These are phyloP conservation scores for Botrytis squamosa DNA, from an alignment of 2,329 filamentous ascomycete species.

Conservation along the genomic window DNA sequence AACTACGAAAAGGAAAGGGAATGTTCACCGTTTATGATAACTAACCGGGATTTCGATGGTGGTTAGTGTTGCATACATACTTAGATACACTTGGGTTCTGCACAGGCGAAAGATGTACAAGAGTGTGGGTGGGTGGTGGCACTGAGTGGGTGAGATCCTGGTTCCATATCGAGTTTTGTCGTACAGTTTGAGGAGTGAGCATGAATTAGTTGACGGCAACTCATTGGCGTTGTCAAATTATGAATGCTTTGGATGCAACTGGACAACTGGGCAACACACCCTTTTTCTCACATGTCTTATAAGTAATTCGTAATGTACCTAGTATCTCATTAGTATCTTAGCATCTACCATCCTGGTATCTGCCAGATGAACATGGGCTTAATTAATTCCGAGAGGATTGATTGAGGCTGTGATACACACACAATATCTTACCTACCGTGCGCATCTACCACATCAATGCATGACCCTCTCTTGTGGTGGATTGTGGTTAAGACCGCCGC, in stretches of 20 bases:
- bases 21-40: conserved; percentile 16
- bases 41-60: conserved; percentile 3
- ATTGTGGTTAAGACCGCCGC: conserved; percentile 11
- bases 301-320: conserved; percentile 6
- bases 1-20: conserved; percentile 4
- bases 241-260: not conserved
- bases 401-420: conserved; percentile 20
- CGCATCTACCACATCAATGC: conserved; percentile 9
- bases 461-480: conserved; percentile 8
- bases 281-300: not conserved
- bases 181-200: conserved; percentile 14
- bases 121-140: not conserved
- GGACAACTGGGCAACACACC: not conserved
- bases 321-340: conserved; percentile 2
- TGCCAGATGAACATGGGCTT: conserved; percentile 19
- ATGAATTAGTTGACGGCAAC: not conserved
- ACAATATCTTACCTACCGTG: conserved; percentile 17
- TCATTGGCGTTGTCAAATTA: not conserved
- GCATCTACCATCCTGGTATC: not conserved
- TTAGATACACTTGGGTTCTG: conserved; percentile 9
- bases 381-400: conserved; percentile 15
- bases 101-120: conserved; percentile 12
- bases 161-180: conserved; percentile 6
- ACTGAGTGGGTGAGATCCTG: not conserved
- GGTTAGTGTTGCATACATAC: conserved; percentile 2